Conservation (phyloP, 2,329 filamentous ascomycete species). For the Lasiodiplodia theobromae region DNA sequence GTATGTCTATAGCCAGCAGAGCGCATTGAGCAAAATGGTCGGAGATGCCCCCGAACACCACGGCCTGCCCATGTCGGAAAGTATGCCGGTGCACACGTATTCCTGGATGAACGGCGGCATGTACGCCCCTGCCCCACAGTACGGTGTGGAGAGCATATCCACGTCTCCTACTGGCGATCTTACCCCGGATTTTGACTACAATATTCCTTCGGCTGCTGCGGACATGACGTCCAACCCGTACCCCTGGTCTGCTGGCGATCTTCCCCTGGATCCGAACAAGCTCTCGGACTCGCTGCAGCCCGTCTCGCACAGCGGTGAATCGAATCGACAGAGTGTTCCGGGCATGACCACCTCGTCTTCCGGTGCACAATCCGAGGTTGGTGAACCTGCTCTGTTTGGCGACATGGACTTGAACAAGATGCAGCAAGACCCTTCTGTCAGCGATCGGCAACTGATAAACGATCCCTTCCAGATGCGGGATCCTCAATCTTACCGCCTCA, state of each 20-base stretch:
- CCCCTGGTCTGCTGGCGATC: constrained; percentile 49
- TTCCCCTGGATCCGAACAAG: constrained; percentile 49
- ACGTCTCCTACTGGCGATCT: constrained; percentile 50
- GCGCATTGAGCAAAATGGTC: constrained; percentile 38
- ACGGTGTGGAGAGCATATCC: constrained; percentile 45
- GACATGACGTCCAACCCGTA: constrained; percentile 32
- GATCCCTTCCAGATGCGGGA: constrained; percentile 34
- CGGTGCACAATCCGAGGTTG: constrained; percentile 48
- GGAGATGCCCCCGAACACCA: constrained; percentile 39
- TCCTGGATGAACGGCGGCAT: constrained; percentile 29
- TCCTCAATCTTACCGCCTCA: constrained; percentile 43
- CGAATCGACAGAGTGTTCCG: constrained; percentile 46
- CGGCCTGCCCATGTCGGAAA: constrained; percentile 33
- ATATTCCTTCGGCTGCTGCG: constrained; percentile 44
- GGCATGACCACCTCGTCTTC: constrained; percentile 50
- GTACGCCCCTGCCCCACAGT: constrained; percentile 40
- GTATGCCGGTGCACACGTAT: constrained; percentile 43
- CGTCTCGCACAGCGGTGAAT: constrained; percentile 51
- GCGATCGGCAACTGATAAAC: constrained; percentile 47
- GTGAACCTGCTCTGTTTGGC: constrained; percentile 43
- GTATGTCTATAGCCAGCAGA: constrained; percentile 37
- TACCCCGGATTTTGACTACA: constrained; percentile 44
- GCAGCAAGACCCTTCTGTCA: constrained; percentile 39
- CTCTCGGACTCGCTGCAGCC: constrained; percentile 46
- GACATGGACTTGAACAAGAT: constrained; percentile 43